Base-by-base conservation (phyloP, 371 early-diverging fungal genomes). In the Mortierella sp. region DNA sequence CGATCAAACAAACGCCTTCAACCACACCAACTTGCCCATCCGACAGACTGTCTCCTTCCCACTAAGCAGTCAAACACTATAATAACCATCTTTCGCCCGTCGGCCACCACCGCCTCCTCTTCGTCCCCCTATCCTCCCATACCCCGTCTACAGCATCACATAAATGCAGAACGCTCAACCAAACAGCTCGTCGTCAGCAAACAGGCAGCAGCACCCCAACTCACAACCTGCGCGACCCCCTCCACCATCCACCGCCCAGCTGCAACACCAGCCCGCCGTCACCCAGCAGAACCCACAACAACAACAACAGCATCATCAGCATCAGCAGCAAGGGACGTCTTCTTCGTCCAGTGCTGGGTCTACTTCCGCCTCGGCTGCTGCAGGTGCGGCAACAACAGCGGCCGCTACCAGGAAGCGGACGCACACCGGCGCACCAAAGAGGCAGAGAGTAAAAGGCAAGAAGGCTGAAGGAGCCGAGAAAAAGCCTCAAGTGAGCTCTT, bases 401-500 rank as follows among this genome's bases (percentile, higher is more conserved):
- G 29, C 35, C 3, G 18, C 38, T 21, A n/a, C 35, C 70, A 79
- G 75, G 72, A 82, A 86, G 60, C 44, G 86, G 70, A 11, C 75
- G n/a, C 72, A 72, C 49, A 21, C 51, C 16, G 81, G 81, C 43
- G 6, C 60, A 11, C 70, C 71, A 58, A 86, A 77, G 74, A 82
- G 48, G 65, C 68, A 58, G 43, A 77, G 56, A 60, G 11, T 14
- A 38, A 81, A 71, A 46, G 76, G 68, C 44, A 71, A 65, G 14
- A 63, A 27, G 0, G 32, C 44, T 0, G 78, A 75, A 27, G 55
- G 70, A 8, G n/a, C 58, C 27, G 86, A 82, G 68, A 86, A 86
- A 74, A 86, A 82, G 63, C 58, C 65, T 63, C 86, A 86, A 82
- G 80, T 86, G 72, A 86, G 80, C 80, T 79, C 86, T 12, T 86